Percentiles rank a stretch among this genome's conserved stretches.
Conservation (phyloP, 768 basidiomycete genomes). For the Gloeostereum incarnatum region DNA sequence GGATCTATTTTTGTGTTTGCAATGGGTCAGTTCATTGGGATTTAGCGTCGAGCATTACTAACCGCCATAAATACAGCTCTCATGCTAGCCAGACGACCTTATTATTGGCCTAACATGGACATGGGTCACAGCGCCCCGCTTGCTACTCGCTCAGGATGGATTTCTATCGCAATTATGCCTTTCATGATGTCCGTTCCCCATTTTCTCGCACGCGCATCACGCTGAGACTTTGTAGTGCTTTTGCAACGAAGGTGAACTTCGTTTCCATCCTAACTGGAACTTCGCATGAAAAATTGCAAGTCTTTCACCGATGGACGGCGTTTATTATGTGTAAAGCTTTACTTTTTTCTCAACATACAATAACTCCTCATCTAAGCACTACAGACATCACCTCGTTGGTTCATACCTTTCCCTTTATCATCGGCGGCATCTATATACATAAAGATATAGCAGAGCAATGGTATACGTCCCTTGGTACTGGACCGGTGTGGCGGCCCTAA, state of each 20-base stretch:
- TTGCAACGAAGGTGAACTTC: conserved; percentile 25
- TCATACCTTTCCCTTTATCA: conserved; percentile 25
- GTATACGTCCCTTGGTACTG: conserved; percentile 16
- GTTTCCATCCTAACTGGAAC: conserved; percentile 19
- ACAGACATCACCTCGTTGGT: conserved; percentile 21
- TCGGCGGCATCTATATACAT: conserved; percentile 13
- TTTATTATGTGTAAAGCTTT: conserved; percentile 20
- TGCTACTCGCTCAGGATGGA: conserved; percentile 21
- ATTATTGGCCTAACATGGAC: conserved; percentile 17
- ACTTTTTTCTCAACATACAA: not conserved
- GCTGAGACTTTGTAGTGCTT: conserved; percentile 13
- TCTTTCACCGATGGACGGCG: conserved; percentile 24
- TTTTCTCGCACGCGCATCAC: not conserved
- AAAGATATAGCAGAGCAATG: conserved; percentile 14
- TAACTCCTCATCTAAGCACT: not conserved
- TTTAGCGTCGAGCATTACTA: too few species aligned
- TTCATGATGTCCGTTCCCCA: conserved; percentile 19
- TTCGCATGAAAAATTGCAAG: conserved; percentile 27
- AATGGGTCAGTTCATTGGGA: conserved; percentile 10
- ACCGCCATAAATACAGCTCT: conserved; percentile 8
- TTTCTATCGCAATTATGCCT: conserved; percentile 24
- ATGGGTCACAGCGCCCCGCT: conserved; percentile 23
- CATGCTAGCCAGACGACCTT: conserved; percentile 16
- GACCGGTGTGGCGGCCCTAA: conserved; percentile 21
- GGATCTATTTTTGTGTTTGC: conserved; percentile 14